Evolutionary conservation across 2,329 filamentous ascomycete species (phyloP), one percentile per base, ranked within the genome.

Genomic region (Shiraia sp.): DNA sequence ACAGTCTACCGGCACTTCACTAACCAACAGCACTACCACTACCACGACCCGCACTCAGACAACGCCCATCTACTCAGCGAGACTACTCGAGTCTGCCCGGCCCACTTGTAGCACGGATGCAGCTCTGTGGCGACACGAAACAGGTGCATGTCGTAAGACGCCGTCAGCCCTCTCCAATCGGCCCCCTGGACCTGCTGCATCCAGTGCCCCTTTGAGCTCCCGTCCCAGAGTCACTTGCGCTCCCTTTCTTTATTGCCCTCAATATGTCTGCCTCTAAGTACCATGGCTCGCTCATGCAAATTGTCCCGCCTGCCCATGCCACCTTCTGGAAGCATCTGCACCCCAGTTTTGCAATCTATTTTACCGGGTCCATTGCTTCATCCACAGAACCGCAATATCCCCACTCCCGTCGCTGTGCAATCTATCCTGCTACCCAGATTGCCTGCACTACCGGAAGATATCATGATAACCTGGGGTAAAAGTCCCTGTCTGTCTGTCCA

Each of bases 301-400:
- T 56, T 40, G 46, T 48, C 45, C 29, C 33, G 47, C 52, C 45
- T 45, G 42, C 36, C 31, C 31, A 27, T 15, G 26, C 45, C 19
- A 40, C 49, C 47, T 54, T 57, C 59, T 62, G 49, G 57, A 64
- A 59, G 45, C 42, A 57, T 64, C 60, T 58, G 47, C 49, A 60
- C 57, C 59, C 56, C 65, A 60, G 61, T 56, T 24, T 54, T 59
- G 46, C 47, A 66, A 59, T 68, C 50, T 66, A 65, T 55, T 55
- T 51, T 51, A 34, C 57, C 57, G 47, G 44, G 36, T 41, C 47
- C 35, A 50, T 34, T 26, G 47, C 36, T 42, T 48, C 44, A 53
- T 29, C 50, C 48, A 48, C 47, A 37, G 39, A 40, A 45, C 47
- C 38, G 48, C 54, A 40, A 59, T 60, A 50, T 56, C 61, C 61